Conservation (phyloP, 1,284 basidiomycete genomes). For the Sanghuangporus sanghuang region DNA sequence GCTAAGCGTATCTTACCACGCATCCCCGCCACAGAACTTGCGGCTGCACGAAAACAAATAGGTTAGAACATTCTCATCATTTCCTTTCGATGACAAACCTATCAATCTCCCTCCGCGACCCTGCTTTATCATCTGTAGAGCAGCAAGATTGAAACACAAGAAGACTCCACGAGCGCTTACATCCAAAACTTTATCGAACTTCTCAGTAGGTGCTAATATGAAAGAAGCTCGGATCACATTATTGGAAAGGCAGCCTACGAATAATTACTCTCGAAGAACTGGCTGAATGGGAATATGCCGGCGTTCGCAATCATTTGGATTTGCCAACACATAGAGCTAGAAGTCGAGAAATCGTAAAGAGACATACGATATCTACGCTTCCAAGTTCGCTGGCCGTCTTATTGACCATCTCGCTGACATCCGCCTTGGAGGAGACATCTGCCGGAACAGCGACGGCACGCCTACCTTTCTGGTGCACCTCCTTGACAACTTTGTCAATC, state of each 20-base stretch:
- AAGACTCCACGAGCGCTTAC: slow-evolving; percentile 18
- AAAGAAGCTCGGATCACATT: neutral
- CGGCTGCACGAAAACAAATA: slow-evolving; percentile 1
- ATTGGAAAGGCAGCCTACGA: neutral
- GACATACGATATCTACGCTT: slow-evolving; percentile 21
- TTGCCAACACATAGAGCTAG: neutral
- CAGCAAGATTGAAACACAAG: slow-evolving; percentile 20
- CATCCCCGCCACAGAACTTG: slow-evolving; percentile 7
- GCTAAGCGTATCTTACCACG: neutral
- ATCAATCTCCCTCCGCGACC: slow-evolving; percentile 16
- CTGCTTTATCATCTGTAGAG: slow-evolving; percentile 21
- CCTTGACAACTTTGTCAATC: slow-evolving; percentile 3
- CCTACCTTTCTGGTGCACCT: neutral
- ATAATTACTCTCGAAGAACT: neutral
- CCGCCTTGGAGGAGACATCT: slow-evolving; percentile 22
- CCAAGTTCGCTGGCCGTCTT: slow-evolving; percentile 19
- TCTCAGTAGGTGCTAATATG: slow-evolving; percentile 5
- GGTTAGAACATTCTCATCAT: neutral
- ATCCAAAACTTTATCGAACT: slow-evolving; percentile 13
- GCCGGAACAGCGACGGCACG: slow-evolving; percentile 10
- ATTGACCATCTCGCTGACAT: slow-evolving; percentile 19
- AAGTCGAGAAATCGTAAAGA: neutral
- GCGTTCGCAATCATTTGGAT: slow-evolving; percentile 21
- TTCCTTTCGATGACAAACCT: neutral
- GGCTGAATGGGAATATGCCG: slow-evolving; percentile 3